Evolutionary conservation across 306 rosid species (phyloP).

Genomic region (Dalbergia cochinchinensis): DNA sequence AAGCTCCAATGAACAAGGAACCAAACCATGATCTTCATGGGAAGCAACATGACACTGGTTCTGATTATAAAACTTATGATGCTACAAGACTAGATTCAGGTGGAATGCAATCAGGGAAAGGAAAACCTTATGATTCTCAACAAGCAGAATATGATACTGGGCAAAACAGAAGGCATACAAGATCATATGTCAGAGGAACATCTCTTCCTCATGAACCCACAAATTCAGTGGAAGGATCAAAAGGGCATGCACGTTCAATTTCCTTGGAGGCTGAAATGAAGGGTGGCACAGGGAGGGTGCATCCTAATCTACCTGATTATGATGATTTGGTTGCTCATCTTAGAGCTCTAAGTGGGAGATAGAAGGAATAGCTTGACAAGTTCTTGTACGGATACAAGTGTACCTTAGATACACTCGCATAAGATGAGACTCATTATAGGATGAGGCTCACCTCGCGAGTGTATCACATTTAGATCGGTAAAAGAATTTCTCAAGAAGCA

Average conservation of each 20-base stretch:
- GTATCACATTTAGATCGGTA: no score
- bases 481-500: background rate
- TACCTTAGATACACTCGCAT: no score
- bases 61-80: background rate
- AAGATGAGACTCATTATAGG: no score
- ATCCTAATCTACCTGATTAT: slow-evolving; percentile 79
- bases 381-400: background rate
- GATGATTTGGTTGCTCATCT: slow-evolving; percentile 72
- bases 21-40: background rate
- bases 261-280: slow-evolving; percentile 50
- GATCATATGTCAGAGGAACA: slow-evolving; percentile 43
- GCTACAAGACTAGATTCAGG: slow-evolving; percentile 2
- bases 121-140: slow-evolving; percentile 19
- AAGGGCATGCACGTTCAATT: slow-evolving; percentile 34
- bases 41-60: background rate
- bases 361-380: background rate
- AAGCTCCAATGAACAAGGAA: no score
- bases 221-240: slow-evolving; percentile 23
- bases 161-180: slow-evolving; percentile 30
- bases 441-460: no score
- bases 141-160: slow-evolving; percentile 22
- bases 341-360: slow-evolving; percentile 60
- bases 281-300: slow-evolving; percentile 48
- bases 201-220: slow-evolving; percentile 53
- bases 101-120: slow-evolving; percentile 39